These are phyloP conservation scores for Vitis hybrid DNA, from an alignment of 177 flowering plant genomes.

Conservation along the genomic window DNA sequence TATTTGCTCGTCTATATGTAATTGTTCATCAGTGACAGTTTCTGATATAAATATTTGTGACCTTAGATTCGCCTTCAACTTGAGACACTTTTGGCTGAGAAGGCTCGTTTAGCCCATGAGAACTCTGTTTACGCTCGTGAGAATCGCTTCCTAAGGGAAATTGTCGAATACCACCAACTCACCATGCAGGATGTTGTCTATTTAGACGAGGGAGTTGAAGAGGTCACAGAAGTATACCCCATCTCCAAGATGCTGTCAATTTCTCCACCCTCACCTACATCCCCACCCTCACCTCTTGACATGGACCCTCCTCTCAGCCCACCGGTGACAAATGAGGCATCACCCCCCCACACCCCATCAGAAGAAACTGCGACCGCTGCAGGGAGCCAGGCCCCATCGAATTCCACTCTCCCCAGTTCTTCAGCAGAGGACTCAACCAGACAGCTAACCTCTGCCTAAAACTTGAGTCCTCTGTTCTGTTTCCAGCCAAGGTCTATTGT, in stretches of 20 bases:
- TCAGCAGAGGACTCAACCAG: slow-evolving; percentile 18
- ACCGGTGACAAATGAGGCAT: slow-evolving; percentile 13
- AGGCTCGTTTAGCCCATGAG: slow-evolving; percentile 86
- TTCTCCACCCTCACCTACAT: slow-evolving; percentile 34
- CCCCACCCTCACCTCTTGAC: slow-evolving; percentile 35
- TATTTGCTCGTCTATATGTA: too few relatives aligned
- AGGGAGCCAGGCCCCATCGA: slow-evolving; percentile 7
- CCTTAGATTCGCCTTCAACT: slow-evolving; percentile 88
- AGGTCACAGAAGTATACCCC: slow-evolving; percentile 72
- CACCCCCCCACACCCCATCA: slow-evolving; percentile 8
- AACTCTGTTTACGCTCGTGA: slow-evolving; percentile 83
- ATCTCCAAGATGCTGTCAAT: slow-evolving; percentile 29
- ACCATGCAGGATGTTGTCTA: slow-evolving; percentile 98
- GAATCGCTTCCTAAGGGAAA: slow-evolving; percentile 84
- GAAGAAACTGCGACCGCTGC: slow-evolving; percentile 9
- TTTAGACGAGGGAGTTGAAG: slow-evolving; percentile 81
- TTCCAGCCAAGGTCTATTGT: not conserved
- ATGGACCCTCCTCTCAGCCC: slow-evolving; percentile 7
- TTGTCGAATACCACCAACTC: slow-evolving; percentile 93
- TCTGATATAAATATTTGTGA: not conserved
- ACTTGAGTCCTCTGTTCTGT: not conserved
- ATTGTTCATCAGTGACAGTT: not conserved
- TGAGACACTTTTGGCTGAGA: slow-evolving; percentile 90
- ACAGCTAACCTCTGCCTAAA: slow-evolving; percentile 7
- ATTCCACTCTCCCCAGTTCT: slow-evolving; percentile 3